Evolutionary conservation across 495 filamentous ascomycete species (phyloP), one percentile per base, ranked within the genome.

Genomic region (Tuber microsphaerosporum): DNA sequence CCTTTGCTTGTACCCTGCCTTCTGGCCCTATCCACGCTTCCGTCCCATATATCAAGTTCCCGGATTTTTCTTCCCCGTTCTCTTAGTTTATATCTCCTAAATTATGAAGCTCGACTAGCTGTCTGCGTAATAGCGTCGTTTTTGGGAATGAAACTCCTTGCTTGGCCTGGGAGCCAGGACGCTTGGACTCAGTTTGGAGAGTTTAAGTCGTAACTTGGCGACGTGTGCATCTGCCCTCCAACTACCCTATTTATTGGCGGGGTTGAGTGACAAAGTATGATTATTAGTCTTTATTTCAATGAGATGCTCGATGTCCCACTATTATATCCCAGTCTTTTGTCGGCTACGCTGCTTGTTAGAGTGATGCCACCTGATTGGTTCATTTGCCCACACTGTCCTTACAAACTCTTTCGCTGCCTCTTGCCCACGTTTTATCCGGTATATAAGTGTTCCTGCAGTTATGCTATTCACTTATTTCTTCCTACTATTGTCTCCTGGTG

Each of bases 1-100:
- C 79, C 20, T 79, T 82, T 69, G 80, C 76, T 19, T 81, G 81
- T 45, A 82, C 79, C 14, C 80, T 82, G 8, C 80, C 80, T 2
- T 82, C 76, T 16, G 79, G 81, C 22, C 74, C 81, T 34, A 70
- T 82, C 14, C 75, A 74, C 22, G 56, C 76, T 17, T 81, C 81
- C n/a, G 79, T 82, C 20, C 75, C 73, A 22, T 81, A 82, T 31
- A 79, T 79, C 9, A 78, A 69, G 19, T 81, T 79, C 26, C 77
- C 76, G 9, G 72, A 74, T 43, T 51, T 81, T 42, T 75, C 76
- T 3, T 45, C 56, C 2, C 46, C 76, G 19, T 31, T 74, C 48
- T 74, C 70, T 4, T 74, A 41, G 9, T 56, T 73, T 56, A 75
- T 37, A 51, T 44, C 70, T 20, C n/a, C 72, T 82, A 20, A 79